phyloP scores from a whole-genome alignment of 2,329 filamentous ascomycete genomes.

The Tolypocladium album region DNA sequence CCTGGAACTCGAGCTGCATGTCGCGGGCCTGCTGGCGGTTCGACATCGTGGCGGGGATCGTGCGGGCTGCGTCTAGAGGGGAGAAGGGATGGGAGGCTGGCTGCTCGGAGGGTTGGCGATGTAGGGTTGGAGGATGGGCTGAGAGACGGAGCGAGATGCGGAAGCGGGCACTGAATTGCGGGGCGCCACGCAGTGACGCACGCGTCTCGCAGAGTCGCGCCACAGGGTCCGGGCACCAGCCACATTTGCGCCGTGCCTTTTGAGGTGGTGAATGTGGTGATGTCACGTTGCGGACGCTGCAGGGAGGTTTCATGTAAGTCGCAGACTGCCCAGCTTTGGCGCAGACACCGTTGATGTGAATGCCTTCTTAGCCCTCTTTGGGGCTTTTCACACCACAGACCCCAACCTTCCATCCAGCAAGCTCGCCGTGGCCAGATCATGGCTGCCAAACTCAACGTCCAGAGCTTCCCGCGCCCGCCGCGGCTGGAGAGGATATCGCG shows the following conservation, averaged over 20 bases:
- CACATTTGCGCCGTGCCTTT: background rate
- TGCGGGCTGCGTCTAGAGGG: background rate
- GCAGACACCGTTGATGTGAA: background rate
- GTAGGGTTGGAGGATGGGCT: background rate
- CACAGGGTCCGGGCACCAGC: background rate
- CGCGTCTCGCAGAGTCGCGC: background rate
- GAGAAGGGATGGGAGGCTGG: background rate
- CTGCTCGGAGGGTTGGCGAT: background rate
- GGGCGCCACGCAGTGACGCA: slow-evolving; percentile 8
- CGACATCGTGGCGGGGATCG: slow-evolving; percentile 41
- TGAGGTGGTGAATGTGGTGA: background rate
- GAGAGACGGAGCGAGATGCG: background rate
- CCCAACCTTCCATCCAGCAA: background rate
- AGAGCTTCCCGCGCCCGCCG: slow-evolving; percentile 48
- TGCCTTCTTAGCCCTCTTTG: background rate
- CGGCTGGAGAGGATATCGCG: slow-evolving; percentile 40
- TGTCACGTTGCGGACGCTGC: background rate
- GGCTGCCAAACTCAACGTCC: slow-evolving; percentile 38
- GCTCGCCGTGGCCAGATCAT: slow-evolving; percentile 6
- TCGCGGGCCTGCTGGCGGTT: slow-evolving; percentile 49
- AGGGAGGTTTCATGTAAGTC: background rate
- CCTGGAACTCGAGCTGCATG: slow-evolving; percentile 54
- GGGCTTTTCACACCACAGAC: background rate
- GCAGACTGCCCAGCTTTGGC: background rate
- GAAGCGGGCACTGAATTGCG: slow-evolving; percentile 3